Evolutionary conservation across 331 rosid genomes (phyloP).

Genomic region (Quercus tomentella): DNA sequence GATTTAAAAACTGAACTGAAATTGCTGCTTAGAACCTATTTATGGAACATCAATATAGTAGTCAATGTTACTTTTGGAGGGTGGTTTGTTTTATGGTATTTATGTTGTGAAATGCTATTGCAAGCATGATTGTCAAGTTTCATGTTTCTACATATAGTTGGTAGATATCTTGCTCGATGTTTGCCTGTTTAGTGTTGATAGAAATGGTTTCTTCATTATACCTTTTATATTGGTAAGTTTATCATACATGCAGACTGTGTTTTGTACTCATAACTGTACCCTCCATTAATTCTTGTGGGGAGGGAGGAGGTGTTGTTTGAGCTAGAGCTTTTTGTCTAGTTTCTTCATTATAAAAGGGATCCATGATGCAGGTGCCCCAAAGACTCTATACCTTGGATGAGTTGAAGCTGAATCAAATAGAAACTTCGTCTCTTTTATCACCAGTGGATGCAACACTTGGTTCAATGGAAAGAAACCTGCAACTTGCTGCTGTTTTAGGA

Average conservation of each 20-base stretch:
- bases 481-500: constrained; percentile 58
- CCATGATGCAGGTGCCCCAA: constrained; percentile 67
- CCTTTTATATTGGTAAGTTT: too few species aligned
- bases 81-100: neutral
- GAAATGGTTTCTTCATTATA: neutral
- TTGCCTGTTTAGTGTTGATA: neutral
- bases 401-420: constrained; percentile 89
- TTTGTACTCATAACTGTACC: too few species aligned
- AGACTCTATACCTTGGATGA: constrained; percentile 94
- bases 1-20: neutral
- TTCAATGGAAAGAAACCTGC: constrained; percentile 71
- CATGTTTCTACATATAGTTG: neutral
- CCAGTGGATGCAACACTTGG: constrained; percentile 86
- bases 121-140: neutral
- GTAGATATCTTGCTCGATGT: neutral
- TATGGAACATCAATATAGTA: neutral
- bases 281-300: too few species aligned
- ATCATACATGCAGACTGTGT: too few species aligned
- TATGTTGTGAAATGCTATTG: neutral
- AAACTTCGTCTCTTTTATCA: constrained; percentile 70
- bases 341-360: neutral
- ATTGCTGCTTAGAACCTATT: neutral
- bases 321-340: too few species aligned
- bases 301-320: too few species aligned
- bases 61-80: neutral